phyloP scores from a whole-genome alignment of 2,329 filamentous ascomycete species.

The Scedosporium boydii region DNA sequence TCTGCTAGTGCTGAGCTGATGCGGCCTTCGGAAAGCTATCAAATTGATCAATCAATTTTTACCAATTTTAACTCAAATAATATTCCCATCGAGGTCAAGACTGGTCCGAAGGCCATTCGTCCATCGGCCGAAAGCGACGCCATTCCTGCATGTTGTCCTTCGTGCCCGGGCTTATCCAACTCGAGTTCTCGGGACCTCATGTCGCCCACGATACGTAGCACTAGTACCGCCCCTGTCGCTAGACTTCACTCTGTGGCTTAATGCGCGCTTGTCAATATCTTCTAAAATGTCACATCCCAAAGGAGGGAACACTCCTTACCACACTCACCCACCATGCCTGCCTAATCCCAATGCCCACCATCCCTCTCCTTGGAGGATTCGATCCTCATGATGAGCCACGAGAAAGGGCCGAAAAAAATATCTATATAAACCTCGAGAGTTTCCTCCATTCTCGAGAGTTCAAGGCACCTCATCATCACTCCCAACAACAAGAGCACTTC shows the following conservation, averaged over 20 bases:
- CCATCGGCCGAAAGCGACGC: background rate
- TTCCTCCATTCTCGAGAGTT: background rate
- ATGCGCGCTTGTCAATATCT: no score
- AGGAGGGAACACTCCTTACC: no score
- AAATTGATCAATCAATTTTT: no score
- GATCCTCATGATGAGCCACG: background rate
- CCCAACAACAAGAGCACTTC: background rate
- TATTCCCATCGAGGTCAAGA: background rate
- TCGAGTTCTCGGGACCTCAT: background rate
- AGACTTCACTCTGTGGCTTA: no score
- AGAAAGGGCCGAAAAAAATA: background rate
- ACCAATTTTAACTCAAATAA: no score
- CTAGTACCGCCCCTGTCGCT: no score
- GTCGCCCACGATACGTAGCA: background rate
- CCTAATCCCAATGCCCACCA: background rate
- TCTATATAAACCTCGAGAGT: slow-evolving; percentile 1
- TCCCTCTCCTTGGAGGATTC: background rate
- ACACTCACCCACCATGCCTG: background rate
- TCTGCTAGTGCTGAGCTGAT: no score
- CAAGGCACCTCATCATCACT: slow-evolving; percentile 5
- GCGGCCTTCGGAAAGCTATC: no score
- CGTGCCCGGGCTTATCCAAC: background rate
- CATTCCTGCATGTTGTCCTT: background rate
- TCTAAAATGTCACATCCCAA: no score
- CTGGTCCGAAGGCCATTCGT: background rate